phyloP scores from a whole-genome alignment of 495 filamentous ascomycete genomes.

The Xeromyces bisporus region DNA sequence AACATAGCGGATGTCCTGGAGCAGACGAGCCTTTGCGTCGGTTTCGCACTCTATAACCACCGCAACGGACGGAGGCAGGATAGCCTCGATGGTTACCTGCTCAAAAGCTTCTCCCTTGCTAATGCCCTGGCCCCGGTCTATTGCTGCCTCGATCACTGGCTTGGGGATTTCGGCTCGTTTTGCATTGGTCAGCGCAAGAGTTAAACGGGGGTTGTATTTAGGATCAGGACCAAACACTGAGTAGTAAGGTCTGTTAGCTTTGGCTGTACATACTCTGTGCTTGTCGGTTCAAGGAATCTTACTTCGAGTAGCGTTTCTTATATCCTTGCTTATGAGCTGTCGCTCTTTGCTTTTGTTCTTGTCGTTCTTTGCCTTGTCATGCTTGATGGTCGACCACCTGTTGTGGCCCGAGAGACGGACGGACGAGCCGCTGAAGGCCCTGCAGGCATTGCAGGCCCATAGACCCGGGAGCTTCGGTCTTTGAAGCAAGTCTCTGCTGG shows the following conservation, averaged over 20 bases:
- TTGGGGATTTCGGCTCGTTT: constrained; percentile 83
- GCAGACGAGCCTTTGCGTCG: constrained; percentile 54
- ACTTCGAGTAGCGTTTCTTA: constrained; percentile 39
- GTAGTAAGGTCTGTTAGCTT: constrained; percentile 4
- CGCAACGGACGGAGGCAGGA: constrained; percentile 61
- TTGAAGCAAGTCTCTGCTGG: constrained; percentile 6
- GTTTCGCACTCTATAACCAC: constrained; percentile 72
- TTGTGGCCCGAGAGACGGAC: constrained; percentile 54
- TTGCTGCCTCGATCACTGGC: constrained; percentile 60
- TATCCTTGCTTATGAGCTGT: constrained; percentile 32
- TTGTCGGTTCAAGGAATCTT: constrained; percentile 7
- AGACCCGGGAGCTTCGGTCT: constrained; percentile 3
- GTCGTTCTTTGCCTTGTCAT: constrained; percentile 79
- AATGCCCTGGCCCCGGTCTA: constrained; percentile 73
- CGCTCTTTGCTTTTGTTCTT: constrained; percentile 34
- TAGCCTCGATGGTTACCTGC: constrained; percentile 59
- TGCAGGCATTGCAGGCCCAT: constrained; percentile 8
- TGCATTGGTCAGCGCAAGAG: constrained; percentile 50
- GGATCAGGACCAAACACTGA: constrained; percentile 52
- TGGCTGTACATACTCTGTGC: no score
- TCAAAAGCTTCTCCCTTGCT: constrained; percentile 62
- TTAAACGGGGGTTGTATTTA: constrained; percentile 55
- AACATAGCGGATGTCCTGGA: constrained; percentile 50
- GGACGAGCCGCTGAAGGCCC: constrained; percentile 35
- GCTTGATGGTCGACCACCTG: constrained; percentile 87